Base-by-base conservation (phyloP, 164 flowering plant genomes). In the Aristolochia californica region DNA sequence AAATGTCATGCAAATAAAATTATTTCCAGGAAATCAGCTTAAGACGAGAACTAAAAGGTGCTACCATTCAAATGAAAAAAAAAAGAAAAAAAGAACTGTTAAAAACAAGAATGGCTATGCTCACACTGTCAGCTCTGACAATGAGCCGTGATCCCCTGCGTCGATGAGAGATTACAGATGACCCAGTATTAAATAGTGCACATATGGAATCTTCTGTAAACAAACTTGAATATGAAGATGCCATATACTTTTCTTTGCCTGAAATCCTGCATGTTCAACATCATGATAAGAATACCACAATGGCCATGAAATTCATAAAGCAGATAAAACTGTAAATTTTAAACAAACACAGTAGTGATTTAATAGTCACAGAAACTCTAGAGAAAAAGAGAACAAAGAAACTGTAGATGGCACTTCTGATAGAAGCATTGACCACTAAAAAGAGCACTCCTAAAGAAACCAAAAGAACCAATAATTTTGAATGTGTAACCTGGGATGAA, bases 71-170 rank as follows among this genome's bases (percentile, higher is more conserved):
- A 2, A 53, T 8, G 56, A 22, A 53, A 30, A 17, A 23, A 65
- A 43, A 15, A 34, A 21, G 14, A 9, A 9, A 21, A 28, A 16
- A 18, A 17, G 13, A 14, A 56, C 7, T 12, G 20, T n/a, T 38
- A 17, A 17, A 21, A 15, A 13, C 4, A 2, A 34, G 0, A 49
- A 30, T 30, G 34, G 14, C 17, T 14, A 25, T 60, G 62, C 95
- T 81, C 66, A 90, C 97, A 45, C 61, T 45, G 38, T 81, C 82
- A 69, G 98, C 98, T 80, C 87, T 80, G 65, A 91, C 98, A 56
- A 68, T 60, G 21, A 88, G 63, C 23, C 86, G 66, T 14, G 80
- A 61, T 60, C 87, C 87, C 69, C 87, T 78, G 14, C 58, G 71
- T 26, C 67, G 77, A 61, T 56, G 66, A 56, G 63, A 53, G 20